A percentile compares a stretch with the other conserved stretches of the same genome.
These are phyloP conservation scores for Diaporthe ilicicola DNA, from an alignment of 2,329 filamentous ascomycete species.

Conservation along the genomic window DNA sequence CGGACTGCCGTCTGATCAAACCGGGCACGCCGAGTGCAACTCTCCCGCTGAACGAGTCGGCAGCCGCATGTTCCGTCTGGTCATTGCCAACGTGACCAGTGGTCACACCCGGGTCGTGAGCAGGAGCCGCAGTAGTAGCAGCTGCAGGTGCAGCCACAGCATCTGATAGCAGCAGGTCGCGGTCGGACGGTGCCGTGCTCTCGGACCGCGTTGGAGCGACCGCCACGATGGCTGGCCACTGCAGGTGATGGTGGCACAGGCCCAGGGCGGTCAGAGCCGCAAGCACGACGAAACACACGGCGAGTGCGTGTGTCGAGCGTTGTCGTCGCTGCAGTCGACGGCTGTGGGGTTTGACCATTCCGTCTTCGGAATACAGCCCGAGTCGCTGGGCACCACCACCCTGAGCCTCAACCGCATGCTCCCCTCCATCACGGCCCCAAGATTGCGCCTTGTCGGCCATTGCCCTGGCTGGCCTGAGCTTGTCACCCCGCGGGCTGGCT, in stretches of 20 bases:
- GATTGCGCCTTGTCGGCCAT: neutral
- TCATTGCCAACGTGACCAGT: neutral
- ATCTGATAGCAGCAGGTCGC: conserved; percentile 6
- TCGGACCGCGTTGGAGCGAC: conserved; percentile 5
- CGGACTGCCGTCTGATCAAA: conserved; percentile 27
- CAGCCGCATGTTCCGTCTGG: neutral
- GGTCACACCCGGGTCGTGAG: conserved; percentile 6
- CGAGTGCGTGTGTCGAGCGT: neutral
- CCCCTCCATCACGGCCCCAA: neutral
- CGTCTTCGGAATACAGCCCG: conserved; percentile 12
- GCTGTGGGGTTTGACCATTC: neutral
- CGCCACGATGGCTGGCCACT: neutral
- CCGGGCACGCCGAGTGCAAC: conserved; percentile 11
- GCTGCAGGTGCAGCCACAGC: neutral
- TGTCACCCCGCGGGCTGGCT: conserved; percentile 5
- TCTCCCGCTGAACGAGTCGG: conserved; percentile 8
- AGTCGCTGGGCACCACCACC: conserved; percentile 3
- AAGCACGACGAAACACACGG: conserved; percentile 9
- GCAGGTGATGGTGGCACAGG: conserved; percentile 18
- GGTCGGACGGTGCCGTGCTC: conserved; percentile 20
- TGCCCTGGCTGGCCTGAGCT: neutral
- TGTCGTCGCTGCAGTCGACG: neutral
- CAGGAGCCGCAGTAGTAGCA: neutral
- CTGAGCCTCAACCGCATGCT: conserved; percentile 15
- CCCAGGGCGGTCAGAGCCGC: conserved; percentile 18